Base-by-base conservation (phyloP, 768 basidiomycete genomes). In the Kwoniella heveanensis region DNA sequence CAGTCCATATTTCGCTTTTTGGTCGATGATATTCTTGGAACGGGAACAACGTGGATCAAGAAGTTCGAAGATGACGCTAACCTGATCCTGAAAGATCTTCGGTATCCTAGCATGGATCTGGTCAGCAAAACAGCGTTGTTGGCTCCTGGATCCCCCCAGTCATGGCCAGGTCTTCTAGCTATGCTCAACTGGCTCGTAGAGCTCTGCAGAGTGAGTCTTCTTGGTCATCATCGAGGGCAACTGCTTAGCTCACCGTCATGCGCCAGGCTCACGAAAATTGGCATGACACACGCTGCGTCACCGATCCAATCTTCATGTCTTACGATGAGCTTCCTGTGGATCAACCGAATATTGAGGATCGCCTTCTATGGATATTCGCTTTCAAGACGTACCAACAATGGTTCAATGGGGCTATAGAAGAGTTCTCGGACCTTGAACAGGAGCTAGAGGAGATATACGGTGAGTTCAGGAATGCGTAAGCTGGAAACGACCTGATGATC, bases 171-270 rank as follows among this genome's bases (percentile, higher is more conserved):
- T 22, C 80, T 96, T 25, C 83, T 98, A 17, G 95, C 90, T 22
- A 89, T 90, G 73, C 77, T 98, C 32, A 90, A 94, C 79, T 99
- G 96, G 96, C 81, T 99, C 15, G 90, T 90, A 8, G 88, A 91
- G 70, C 79, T 91, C 68, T 88, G 89, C 72, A 89, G 88, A 82
- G 95, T 94, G 71, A 55, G 75, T 67, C n/a, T n/a, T n/a, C n/a
- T n/a, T n/a, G n/a, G n/a, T n/a, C n/a, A n/a, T n/a, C n/a, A n/a
- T n/a, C n/a, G n/a, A n/a, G n/a, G n/a, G n/a, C n/a, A n/a, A n/a
- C n/a, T n/a, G n/a, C n/a, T n/a, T n/a, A n/a, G n/a, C n/a, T n/a
- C n/a, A n/a, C n/a, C n/a, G n/a, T n/a, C 10, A 10, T 49, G 5
- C 30, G 9, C 6, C 21, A 78, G 77, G 77, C 77, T 5, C 73